Conservation (phyloP, 805 yeast species). For the Candida anglica region DNA sequence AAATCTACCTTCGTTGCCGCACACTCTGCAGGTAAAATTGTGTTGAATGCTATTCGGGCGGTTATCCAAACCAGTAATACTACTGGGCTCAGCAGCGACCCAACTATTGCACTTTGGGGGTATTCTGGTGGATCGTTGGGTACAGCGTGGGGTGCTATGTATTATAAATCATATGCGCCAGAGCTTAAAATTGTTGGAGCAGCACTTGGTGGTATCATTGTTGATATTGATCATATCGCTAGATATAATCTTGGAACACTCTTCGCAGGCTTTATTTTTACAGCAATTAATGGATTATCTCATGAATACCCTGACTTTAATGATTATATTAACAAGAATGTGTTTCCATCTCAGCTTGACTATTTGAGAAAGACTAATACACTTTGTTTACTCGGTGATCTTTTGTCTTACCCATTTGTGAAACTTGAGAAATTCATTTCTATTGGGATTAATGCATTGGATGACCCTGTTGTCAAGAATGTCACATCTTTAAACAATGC, state of each 20-base stretch:
- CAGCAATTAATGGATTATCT: constrained; percentile 19
- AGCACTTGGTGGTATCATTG: constrained; percentile 26
- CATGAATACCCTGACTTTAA: constrained; percentile 19
- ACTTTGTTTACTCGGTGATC: constrained; percentile 1
- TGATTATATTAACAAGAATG: constrained; percentile 3
- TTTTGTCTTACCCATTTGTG: neutral
- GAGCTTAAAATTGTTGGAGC: constrained; percentile 14
- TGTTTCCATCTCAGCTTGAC: constrained; percentile 3
- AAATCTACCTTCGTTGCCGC: constrained; percentile 28
- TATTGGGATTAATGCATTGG: constrained; percentile 4
- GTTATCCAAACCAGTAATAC: constrained; percentile 11
- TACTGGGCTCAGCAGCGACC: constrained; percentile 15
- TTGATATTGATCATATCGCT: constrained; percentile 18
- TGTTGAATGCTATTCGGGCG: constrained; percentile 29
- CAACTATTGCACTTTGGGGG: constrained; percentile 26
- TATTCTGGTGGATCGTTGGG: constrained; percentile 39
- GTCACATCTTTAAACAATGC: constrained; percentile 3
- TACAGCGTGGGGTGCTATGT: constrained; percentile 32
- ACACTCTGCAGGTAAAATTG: constrained; percentile 23
- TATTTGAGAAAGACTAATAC: neutral
- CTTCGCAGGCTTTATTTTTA: constrained; percentile 19
- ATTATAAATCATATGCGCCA: constrained; percentile 15
- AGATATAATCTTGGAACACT: constrained; percentile 14
- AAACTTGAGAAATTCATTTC: constrained; percentile 1
- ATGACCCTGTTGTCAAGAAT: constrained; percentile 1